Evolutionary conservation across 2,329 filamentous ascomycete species (phyloP).

Genomic region (Plenodomus biglobosus): DNA sequence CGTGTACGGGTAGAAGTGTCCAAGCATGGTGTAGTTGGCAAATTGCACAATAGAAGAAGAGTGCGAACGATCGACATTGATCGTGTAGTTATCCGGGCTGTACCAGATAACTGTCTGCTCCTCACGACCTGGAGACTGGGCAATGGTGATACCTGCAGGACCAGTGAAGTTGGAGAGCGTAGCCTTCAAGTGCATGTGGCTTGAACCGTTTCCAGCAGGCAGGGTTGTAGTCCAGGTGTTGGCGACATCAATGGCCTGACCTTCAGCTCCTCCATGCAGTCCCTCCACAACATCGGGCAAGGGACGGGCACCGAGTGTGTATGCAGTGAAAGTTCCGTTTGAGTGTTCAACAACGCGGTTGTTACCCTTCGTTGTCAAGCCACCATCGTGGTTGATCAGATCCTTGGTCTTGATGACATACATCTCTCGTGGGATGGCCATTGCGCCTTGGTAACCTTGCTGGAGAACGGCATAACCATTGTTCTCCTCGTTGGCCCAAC

Average conservation of each 20-base stretch:
- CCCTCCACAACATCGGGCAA: slow-evolving; percentile 49
- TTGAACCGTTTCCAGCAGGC: slow-evolving; percentile 31
- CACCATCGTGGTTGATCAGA: slow-evolving; percentile 41
- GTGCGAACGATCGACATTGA: slow-evolving; percentile 49
- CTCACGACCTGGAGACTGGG: slow-evolving; percentile 46
- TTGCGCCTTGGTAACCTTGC: slow-evolving; percentile 50
- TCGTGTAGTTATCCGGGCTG: slow-evolving; percentile 49
- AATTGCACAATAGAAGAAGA: slow-evolving; percentile 49
- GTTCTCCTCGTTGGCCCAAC: slow-evolving; percentile 51
- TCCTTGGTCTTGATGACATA: slow-evolving; percentile 49
- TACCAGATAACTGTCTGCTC: slow-evolving; percentile 52
- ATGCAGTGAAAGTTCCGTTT: slow-evolving; percentile 48
- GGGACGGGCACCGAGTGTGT: slow-evolving; percentile 49
- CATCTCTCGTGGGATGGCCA: slow-evolving; percentile 50
- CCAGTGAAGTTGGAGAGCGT: slow-evolving; percentile 45
- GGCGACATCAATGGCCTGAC: slow-evolving; percentile 22
- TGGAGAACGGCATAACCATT: slow-evolving; percentile 47
- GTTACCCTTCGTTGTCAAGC: slow-evolving; percentile 40
- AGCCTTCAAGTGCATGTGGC: slow-evolving; percentile 48
- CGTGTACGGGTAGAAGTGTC: slow-evolving; percentile 52
- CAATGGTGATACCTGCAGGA: slow-evolving; percentile 48
- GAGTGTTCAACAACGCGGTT: slow-evolving; percentile 38
- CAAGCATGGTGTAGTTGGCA: slow-evolving; percentile 48
- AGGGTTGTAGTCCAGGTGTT: slow-evolving; percentile 24
- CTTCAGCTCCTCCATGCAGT: slow-evolving; percentile 34